A percentile compares a stretch with the other conserved stretches of the same genome.
These are phyloP conservation scores for Meyerozyma athensensis DNA, from an alignment of 1,139 yeast species.

Conservation along the genomic window DNA sequence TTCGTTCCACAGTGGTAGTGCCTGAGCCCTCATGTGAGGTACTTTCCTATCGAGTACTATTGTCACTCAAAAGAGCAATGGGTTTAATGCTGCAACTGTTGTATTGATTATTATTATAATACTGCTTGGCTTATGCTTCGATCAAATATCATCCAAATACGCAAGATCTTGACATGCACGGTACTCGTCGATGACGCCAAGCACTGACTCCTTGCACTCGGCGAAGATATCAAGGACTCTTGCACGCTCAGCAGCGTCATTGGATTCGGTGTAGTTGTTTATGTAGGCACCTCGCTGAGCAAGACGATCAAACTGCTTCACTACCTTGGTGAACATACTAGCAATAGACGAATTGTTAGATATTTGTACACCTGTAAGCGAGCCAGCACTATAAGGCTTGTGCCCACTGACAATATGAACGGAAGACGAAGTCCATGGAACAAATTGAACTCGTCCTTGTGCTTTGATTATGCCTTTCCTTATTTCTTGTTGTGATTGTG, in stretches of 20 bases:
- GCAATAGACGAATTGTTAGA: slow-evolving; percentile 74
- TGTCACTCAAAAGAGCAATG: too few species aligned
- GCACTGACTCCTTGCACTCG: slow-evolving; percentile 73
- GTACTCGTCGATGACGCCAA: slow-evolving; percentile 70
- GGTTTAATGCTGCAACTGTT: too few species aligned
- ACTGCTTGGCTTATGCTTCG: too few species aligned
- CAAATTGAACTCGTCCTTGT: slow-evolving; percentile 73
- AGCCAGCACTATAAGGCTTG: slow-evolving; percentile 36
- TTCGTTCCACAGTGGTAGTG: too few species aligned
- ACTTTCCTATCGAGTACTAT: too few species aligned
- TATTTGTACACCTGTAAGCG: slow-evolving; percentile 57
- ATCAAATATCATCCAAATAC: slow-evolving; percentile 44
- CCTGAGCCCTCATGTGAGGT: too few species aligned
- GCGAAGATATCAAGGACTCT: slow-evolving; percentile 69
- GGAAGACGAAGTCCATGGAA: slow-evolving; percentile 83
- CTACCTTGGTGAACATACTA: slow-evolving; percentile 59
- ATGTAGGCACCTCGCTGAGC: slow-evolving; percentile 81
- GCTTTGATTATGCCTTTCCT: slow-evolving; percentile 77
- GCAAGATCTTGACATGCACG: slow-evolving; percentile 49
- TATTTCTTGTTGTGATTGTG: slow-evolving; percentile 66
- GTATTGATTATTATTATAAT: too few species aligned
- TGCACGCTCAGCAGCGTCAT: slow-evolving; percentile 38
- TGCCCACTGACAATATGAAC: slow-evolving; percentile 75
- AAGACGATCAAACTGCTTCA: slow-evolving; percentile 74
- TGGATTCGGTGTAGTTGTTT: slow-evolving; percentile 62